Percentiles rank a stretch among this genome's conserved stretches.
Evolutionary conservation across 179 eudicot species (phyloP).

Genomic region (Carnegiea gigantea): DNA sequence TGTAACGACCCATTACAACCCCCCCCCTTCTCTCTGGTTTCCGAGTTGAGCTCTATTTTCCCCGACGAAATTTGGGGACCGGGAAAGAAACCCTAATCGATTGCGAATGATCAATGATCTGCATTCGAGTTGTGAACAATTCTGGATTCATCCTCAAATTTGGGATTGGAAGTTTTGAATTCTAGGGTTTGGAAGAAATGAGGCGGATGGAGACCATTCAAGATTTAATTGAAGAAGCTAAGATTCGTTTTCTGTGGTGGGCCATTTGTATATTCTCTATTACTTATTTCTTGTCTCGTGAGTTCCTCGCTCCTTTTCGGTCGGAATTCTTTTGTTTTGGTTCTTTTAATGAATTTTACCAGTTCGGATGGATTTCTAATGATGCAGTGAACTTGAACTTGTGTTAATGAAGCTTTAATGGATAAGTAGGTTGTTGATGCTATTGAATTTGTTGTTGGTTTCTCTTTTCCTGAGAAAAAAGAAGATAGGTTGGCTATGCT

Average conservation of each 20-base stretch:
- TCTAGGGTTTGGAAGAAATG: conserved; percentile 31
- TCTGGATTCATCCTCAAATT: background rate
- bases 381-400: background rate
- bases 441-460: background rate
- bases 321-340: background rate
- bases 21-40: background rate
- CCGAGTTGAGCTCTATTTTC: background rate
- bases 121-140: background rate
- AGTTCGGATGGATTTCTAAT: background rate
- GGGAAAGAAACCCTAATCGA: background rate
- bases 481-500: background rate
- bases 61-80: background rate
- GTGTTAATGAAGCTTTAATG: background rate
- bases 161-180: background rate
- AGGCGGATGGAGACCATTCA: conserved; percentile 59
- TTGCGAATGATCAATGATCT: background rate
- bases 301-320: conserved; percentile 25
- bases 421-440: background rate
- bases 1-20: conserved; percentile 3
- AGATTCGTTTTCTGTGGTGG: conserved; percentile 91
- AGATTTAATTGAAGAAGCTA: conserved; percentile 91
- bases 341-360: background rate
- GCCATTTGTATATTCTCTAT: conserved; percentile 69
- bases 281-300: conserved; percentile 81
- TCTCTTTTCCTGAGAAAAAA: background rate